A percentile compares a stretch with the other conserved stretches of the same genome.
Evolutionary conservation across 371 early-diverging fungal species (phyloP).

Genomic region (Mucor plumbeus): DNA sequence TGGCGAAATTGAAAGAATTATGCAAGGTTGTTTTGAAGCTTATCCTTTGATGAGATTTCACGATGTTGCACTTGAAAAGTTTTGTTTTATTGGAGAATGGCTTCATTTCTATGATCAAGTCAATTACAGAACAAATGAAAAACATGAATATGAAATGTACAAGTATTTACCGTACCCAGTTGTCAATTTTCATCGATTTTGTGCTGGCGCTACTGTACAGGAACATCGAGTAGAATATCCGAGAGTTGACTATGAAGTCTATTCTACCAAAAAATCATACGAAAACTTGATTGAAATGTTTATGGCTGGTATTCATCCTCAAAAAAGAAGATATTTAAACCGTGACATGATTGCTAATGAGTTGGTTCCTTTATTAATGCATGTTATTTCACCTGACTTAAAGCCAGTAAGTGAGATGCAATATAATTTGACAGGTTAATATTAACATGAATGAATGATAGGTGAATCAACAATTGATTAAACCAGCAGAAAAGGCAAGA

Average conservation of each 20-base stretch:
- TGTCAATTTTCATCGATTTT: slow-evolving; percentile 81
- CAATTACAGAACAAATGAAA: slow-evolving; percentile 51
- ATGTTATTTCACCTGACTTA: slow-evolving; percentile 80
- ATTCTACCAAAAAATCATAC: slow-evolving; percentile 57
- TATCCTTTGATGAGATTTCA: slow-evolving; percentile 80
- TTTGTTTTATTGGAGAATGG: slow-evolving; percentile 76
- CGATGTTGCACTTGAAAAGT: slow-evolving; percentile 73
- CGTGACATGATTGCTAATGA: slow-evolving; percentile 57
- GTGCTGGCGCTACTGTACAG: slow-evolving; percentile 71
- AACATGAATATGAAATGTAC: slow-evolving; percentile 57
- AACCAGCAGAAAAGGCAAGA: slow-evolving; percentile 65
- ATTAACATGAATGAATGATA: slow-evolving; percentile 14
- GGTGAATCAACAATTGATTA: slow-evolving; percentile 75
- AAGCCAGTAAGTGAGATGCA: slow-evolving; percentile 60
- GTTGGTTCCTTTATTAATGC: slow-evolving; percentile 68
- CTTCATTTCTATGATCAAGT: slow-evolving; percentile 82
- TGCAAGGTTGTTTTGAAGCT: slow-evolving; percentile 93
- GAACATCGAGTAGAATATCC: slow-evolving; percentile 82
- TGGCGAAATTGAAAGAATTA: slow-evolving; percentile 84
- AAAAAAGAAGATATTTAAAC: slow-evolving; percentile 54
- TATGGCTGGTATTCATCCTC: slow-evolving; percentile 54
- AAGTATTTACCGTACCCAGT: slow-evolving; percentile 77
- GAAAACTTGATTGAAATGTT: slow-evolving; percentile 64
- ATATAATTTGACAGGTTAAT: neutral
- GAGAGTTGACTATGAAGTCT: slow-evolving; percentile 71